Conservation (phyloP, 2,329 filamentous ascomycete genomes). For the Neophaeococcomyces aloes region DNA sequence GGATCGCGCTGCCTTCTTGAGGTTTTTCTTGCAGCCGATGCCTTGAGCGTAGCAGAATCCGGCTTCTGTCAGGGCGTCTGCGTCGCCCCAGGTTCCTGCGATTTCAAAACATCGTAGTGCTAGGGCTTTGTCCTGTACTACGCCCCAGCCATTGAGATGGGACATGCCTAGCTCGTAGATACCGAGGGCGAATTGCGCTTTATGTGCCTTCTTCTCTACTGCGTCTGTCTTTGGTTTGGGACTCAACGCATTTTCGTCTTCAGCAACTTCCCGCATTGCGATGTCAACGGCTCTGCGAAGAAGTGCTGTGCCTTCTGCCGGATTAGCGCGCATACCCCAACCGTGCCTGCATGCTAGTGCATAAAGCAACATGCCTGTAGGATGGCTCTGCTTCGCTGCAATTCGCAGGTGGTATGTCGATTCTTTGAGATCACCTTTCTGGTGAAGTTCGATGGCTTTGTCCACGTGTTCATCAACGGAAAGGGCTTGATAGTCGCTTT, state of each 20-base stretch:
- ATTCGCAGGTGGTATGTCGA: conserved; percentile 92
- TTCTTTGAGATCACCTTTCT: conserved; percentile 76
- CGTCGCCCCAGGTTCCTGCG: conserved; percentile 88
- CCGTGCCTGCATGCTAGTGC: conserved; percentile 90
- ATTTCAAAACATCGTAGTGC: conserved; percentile 93
- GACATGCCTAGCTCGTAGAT: conserved; percentile 95
- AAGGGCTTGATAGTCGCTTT: conserved; percentile 23
- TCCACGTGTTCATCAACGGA: conserved; percentile 72
- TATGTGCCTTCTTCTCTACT: conserved; percentile 66
- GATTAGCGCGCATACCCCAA: conserved; percentile 94
- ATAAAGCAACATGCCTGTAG: conserved; percentile 92
- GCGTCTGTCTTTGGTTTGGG: conserved; percentile 51
- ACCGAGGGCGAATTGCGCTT: conserved; percentile 86
- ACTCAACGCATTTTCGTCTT: conserved; percentile 53
- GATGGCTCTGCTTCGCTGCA: conserved; percentile 72
- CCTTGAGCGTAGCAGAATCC: conserved; percentile 95
- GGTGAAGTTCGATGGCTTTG: conserved; percentile 82
- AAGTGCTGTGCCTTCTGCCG: conserved; percentile 83
- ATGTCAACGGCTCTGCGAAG: conserved; percentile 80
- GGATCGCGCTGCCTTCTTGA: conserved; percentile 85
- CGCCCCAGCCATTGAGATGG: conserved; percentile 97
- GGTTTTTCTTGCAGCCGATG: conserved; percentile 85
- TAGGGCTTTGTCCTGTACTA: conserved; percentile 78
- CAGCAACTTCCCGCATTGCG: conserved; percentile 69
- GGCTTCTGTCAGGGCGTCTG: conserved; percentile 84